Base-by-base conservation (phyloP, 257 asterid species). In the Solanum gandarillasii region DNA sequence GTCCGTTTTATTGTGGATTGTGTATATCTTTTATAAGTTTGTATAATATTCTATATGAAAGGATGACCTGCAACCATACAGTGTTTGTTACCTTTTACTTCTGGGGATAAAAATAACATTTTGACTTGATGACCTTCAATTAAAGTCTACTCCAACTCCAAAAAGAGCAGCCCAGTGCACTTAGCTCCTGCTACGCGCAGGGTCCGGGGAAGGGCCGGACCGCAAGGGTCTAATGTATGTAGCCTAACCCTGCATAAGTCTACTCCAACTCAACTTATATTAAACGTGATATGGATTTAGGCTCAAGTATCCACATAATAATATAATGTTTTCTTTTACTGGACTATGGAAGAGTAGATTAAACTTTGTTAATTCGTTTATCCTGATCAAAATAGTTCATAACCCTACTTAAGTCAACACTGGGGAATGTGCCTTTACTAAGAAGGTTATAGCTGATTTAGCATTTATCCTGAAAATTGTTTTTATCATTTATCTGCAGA, bases 401-500 rank as follows among this genome's bases (percentile, higher is more conserved):
- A 74, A 74, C 31, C 82, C 29, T 35, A 21, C 52, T 74, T 74
- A 36, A 74, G 52, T 35, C 52, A 21, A 5, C 48, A 35, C 52
- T 0, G 5, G 31, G 82, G 18, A 32, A 74, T 74, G 31, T 21
- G 16, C 38, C 46, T 34, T 34, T 73, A 6, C 27, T 34, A 34
- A 6, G 81, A 18, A 73, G 46, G 46, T 73, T 34, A 32, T 18
- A 73, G 29, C 81, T 73, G 16, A 20, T 73, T 34, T 18, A 9
- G 81, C 81, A 34, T 73, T 34, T 73, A 34, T 34, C 41, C 68
- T 81, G 85, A 81, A 81, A 14, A 27, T 29, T 81, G 84, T 81
- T 41, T 58, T 81, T 43, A 46, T 76, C 43, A 76, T 52, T 38
- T 12, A 75, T 90, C 20, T 89, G 91, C 94, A 96, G 99, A 89